These are phyloP conservation scores for Septoria linicola DNA, from an alignment of 2,329 filamentous ascomycete species.

Conservation along the genomic window DNA sequence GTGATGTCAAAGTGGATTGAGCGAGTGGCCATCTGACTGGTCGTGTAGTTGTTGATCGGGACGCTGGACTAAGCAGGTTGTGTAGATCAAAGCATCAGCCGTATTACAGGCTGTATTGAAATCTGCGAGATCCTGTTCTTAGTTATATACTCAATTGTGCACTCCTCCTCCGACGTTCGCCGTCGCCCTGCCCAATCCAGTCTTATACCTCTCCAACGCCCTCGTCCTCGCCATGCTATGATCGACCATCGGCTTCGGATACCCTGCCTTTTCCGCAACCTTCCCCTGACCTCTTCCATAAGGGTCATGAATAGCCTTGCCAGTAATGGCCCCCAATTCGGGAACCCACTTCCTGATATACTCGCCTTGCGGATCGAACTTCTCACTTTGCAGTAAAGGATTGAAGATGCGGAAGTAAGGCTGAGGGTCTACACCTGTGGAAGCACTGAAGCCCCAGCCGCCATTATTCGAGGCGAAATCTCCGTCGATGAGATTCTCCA, in stretches of 20 bases:
- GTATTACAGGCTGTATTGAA: no score
- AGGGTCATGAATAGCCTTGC: slow-evolving; percentile 76
- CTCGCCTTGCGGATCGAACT: slow-evolving; percentile 73
- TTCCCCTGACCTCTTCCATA: slow-evolving; percentile 63
- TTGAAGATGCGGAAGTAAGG: slow-evolving; percentile 93
- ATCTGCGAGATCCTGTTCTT: no score
- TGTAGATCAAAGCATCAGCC: no score
- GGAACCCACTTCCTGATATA: slow-evolving; percentile 84
- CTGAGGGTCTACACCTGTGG: slow-evolving; percentile 76
- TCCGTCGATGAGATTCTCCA: slow-evolving; percentile 75
- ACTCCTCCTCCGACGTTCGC: slow-evolving; percentile 41
- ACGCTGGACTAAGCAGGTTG: no score
- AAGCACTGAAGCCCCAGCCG: slow-evolving; percentile 65
- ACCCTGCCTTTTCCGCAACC: slow-evolving; percentile 64
- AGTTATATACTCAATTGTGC: slow-evolving; percentile 38
- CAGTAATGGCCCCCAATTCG: slow-evolving; percentile 64
- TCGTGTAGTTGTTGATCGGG: no score
- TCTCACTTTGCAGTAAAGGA: slow-evolving; percentile 78
- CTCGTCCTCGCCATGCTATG: slow-evolving; percentile 68
- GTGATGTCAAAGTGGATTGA: slow-evolving; percentile 27
- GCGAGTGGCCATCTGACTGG: no score
- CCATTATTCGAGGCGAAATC: slow-evolving; percentile 79
- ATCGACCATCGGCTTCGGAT: slow-evolving; percentile 72
- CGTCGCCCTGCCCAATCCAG: slow-evolving; percentile 55
- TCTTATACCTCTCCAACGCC: slow-evolving; percentile 70